These are phyloP conservation scores for Jatropha curcas DNA, from an alignment of 345 rosid genomes.

Conservation along the genomic window DNA sequence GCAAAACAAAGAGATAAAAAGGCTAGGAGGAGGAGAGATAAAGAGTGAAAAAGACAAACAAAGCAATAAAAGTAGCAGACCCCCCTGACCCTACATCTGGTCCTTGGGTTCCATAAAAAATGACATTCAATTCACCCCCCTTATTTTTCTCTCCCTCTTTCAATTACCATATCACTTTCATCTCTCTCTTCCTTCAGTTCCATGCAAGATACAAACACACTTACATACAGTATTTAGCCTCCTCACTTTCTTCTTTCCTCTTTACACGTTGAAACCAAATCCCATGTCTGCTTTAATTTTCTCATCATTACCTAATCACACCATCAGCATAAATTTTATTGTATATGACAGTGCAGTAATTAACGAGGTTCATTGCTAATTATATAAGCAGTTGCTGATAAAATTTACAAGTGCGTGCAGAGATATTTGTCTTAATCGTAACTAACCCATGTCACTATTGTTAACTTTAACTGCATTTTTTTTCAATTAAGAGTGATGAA, in stretches of 20 bases:
- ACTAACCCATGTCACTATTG: conserved; percentile 1
- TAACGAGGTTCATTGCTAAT: too few species aligned
- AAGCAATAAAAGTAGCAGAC: conserved; percentile 42
- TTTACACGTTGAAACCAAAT: conserved; percentile 16
- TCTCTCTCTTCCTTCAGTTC: conserved; percentile 5
- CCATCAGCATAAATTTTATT: conserved; percentile 31
- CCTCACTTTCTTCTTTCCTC: too few species aligned
- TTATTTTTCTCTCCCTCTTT: conserved; percentile 10
- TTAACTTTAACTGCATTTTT: background rate
- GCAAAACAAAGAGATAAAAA: conserved; percentile 32
- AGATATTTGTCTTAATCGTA: background rate
- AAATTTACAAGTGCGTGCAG: too few species aligned
- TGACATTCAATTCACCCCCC: conserved; percentile 24
- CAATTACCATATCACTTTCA: conserved; percentile 14
- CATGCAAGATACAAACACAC: conserved; percentile 27
- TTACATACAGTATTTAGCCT: too few species aligned
- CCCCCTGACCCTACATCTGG: conserved; percentile 35
- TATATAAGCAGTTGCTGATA: too few species aligned
- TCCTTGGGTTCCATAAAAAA: conserved; percentile 12
- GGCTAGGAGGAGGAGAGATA: conserved; percentile 19
- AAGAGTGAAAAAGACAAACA: conserved; percentile 44
- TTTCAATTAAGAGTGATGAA: background rate
- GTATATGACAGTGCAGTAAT: too few species aligned
- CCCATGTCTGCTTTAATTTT: conserved; percentile 10
- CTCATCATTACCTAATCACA: conserved; percentile 38